Conservation (phyloP, 176 grass and related monocot genomes). For the Raddia distichophylla region DNA sequence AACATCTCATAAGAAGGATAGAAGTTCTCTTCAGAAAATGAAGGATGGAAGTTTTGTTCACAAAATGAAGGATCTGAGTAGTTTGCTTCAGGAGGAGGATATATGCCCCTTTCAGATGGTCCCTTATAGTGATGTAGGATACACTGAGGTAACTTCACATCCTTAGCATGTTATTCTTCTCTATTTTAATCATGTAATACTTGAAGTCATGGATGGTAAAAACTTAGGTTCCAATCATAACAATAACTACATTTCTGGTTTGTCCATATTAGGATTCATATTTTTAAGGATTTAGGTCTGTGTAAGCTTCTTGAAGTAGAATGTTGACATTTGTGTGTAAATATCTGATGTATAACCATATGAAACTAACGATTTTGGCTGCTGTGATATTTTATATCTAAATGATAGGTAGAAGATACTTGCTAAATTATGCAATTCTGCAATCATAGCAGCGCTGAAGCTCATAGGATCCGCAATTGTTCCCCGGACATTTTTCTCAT, state of each 20-base stretch:
- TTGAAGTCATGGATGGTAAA: neutral
- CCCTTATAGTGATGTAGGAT: constrained; percentile 13
- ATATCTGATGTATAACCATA: constrained; percentile 3
- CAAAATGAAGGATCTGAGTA: constrained; percentile 33
- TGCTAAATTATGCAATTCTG: neutral
- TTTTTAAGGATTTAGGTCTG: neutral
- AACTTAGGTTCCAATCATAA: neutral
- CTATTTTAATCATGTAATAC: neutral
- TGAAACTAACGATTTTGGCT: neutral
- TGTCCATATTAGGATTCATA: neutral
- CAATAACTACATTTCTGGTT: neutral
- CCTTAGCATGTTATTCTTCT: constrained; percentile 5
- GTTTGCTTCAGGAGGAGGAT: constrained; percentile 39
- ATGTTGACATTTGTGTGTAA: constrained; percentile 20
- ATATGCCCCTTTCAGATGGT: neutral
- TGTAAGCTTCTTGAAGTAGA: constrained; percentile 28
- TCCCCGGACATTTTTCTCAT: neutral
- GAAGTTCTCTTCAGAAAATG: constrained; percentile 13
- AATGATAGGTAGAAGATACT: neutral
- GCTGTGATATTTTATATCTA: neutral
- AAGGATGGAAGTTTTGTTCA: constrained; percentile 19
- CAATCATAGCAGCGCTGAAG: neutral
- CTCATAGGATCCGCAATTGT: neutral
- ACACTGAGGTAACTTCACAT: constrained; percentile 41
- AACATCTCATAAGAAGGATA: constrained; percentile 25